Evolutionary conservation across 176 grass and related monocot genomes (phyloP).

Genomic region (Paspalum vaginatum): DNA sequence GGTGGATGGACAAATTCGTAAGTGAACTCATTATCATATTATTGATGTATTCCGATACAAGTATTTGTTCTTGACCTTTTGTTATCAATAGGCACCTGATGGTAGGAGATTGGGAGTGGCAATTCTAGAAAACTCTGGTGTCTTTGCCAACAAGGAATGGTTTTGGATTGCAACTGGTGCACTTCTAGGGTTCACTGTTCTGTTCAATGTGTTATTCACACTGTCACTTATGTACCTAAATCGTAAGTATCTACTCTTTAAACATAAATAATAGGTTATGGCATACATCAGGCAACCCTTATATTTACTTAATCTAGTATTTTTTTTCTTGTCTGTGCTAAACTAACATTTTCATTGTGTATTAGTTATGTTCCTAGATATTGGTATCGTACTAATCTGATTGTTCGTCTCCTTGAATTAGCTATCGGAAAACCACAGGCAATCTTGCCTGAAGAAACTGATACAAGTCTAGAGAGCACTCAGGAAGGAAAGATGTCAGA

Average conservation of each 20-base stretch:
- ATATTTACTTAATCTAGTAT: constrained; percentile 27
- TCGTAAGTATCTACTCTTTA: constrained; percentile 64
- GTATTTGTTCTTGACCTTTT: constrained; percentile 36
- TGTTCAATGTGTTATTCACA: constrained; percentile 92
- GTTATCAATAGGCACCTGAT: constrained; percentile 48
- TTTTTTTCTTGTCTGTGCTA: neutral
- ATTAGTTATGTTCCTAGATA: constrained; percentile 1
- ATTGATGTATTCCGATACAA: constrained; percentile 11
- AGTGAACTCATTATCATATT: constrained; percentile 39
- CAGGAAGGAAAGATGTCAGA: constrained; percentile 33
- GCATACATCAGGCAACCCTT: neutral
- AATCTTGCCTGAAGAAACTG: constrained; percentile 85
- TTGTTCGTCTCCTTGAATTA: constrained; percentile 39
- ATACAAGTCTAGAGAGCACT: constrained; percentile 22
- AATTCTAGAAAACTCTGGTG: constrained; percentile 66
- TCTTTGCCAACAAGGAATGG: constrained; percentile 69
- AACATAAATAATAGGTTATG: constrained; percentile 1
- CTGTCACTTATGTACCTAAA: constrained; percentile 82
- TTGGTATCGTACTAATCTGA: constrained; percentile 16
- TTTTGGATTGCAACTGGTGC: constrained; percentile 85
- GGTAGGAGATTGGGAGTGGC: constrained; percentile 64
- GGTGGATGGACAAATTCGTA: constrained; percentile 82
- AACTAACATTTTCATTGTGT: constrained; percentile 24
- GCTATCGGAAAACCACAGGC: constrained; percentile 89
- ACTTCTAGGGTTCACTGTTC: constrained; percentile 85